Base-by-base conservation (phyloP, 768 basidiomycete genomes). In the Mycena rosella region DNA sequence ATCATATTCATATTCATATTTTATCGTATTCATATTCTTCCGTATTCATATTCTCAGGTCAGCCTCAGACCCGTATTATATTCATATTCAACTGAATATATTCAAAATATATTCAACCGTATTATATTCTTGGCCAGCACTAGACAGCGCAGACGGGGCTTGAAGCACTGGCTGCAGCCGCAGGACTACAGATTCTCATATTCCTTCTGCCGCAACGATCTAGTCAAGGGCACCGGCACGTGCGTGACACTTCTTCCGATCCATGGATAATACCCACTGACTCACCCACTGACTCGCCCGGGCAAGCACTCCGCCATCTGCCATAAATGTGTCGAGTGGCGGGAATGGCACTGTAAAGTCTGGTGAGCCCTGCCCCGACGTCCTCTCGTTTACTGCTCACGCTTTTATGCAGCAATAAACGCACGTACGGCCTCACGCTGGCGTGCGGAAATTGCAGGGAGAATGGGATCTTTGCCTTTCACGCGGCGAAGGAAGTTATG, bases 211-310 rank as follows among this genome's bases (percentile, higher is more conserved):
- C 59, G 48, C 22, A 13, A 51, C 6, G 36, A 47, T 14, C 32
- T 60, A 22, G 59, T 36, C 26, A 32, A 60, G n/a, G 34, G 14
- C 17, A 36, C 49, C n/a, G 49, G 47, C 48, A 51, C 59, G 59
- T 40, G 30, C n/a, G 59, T 51, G 6, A 5, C 17, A 14, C 38
- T 40, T 9, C 32, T 51, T 47, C 20, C 13, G 29, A 2, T 6
- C 27, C n/a, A n/a, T n/a, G n/a, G n/a, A n/a, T n/a, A n/a, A n/a
- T n/a, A n/a, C n/a, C n/a, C n/a, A n/a, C n/a, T n/a, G n/a, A n/a
- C n/a, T n/a, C n/a, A n/a, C n/a, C n/a, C n/a, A n/a, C n/a, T n/a
- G n/a, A n/a, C n/a, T n/a, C n/a, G n/a, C n/a, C n/a, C n/a, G n/a
- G n/a, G n/a, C n/a, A n/a, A n/a, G n/a, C n/a, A n/a, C n/a, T n/a